Evolutionary conservation across 768 basidiomycete species (phyloP).

Genomic region (Termitomyces heimii): DNA sequence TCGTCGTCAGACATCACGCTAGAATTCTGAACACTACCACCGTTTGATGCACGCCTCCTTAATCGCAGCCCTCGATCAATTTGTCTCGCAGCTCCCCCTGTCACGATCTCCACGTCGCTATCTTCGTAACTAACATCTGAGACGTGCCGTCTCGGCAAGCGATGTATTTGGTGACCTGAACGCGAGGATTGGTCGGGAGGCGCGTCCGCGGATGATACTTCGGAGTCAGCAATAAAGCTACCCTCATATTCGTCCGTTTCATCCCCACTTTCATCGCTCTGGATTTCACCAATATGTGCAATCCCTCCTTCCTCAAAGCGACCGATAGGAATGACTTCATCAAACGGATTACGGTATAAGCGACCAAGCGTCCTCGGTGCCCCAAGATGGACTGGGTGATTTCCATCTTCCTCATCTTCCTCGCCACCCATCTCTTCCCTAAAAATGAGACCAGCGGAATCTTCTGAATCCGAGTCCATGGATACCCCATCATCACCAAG

Average conservation of each 20-base stretch:
- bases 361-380: neutral
- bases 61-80: neutral
- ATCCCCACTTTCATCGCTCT: constrained; percentile 14
- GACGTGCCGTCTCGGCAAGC: neutral
- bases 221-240: constrained; percentile 53
- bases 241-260: constrained; percentile 40
- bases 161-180: neutral
- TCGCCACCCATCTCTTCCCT: neutral
- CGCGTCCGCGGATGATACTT: constrained; percentile 10
- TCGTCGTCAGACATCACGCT: constrained; percentile 5
- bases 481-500: neutral
- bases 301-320: constrained; percentile 10
- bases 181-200: neutral
- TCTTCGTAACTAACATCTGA: neutral
- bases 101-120: constrained; percentile 2
- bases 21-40: neutral
- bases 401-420: neutral
- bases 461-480: neutral
- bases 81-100: constrained; percentile 1
- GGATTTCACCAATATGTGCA: constrained; percentile 9
- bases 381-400: neutral
- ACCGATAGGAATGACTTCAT: constrained; percentile 1
- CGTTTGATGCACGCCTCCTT: neutral
- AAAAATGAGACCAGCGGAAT: neutral
- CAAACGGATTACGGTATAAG: neutral